phyloP scores from a whole-genome alignment of 768 basidiomycete species.

The Krasilnikovozyma curviuscula region DNA sequence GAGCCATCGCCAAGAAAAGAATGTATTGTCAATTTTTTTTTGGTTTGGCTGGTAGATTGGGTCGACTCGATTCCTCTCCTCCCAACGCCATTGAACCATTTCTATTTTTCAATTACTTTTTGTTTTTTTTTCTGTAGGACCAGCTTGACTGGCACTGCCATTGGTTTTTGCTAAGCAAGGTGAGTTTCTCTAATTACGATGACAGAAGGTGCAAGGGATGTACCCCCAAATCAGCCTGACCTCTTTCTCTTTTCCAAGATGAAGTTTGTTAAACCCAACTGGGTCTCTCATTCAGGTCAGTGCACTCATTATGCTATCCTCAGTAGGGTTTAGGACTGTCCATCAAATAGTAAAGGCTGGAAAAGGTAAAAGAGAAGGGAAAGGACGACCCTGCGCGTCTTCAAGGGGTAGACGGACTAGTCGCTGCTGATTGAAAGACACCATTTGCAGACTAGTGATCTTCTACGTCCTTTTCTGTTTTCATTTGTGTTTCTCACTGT shows the following conservation, averaged over 20 bases:
- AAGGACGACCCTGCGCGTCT: too few relatives aligned
- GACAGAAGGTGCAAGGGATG: neutral
- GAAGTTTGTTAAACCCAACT: constrained; percentile 23
- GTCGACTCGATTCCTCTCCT: too few relatives aligned
- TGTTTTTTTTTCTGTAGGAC: neutral
- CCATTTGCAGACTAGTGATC: too few relatives aligned
- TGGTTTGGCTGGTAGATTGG: too few relatives aligned
- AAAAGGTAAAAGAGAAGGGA: too few relatives aligned
- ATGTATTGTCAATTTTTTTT: too few relatives aligned
- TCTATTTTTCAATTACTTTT: constrained; percentile 12
- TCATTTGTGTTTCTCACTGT: neutral
- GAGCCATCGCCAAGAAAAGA: too few relatives aligned
- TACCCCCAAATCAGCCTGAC: neutral
- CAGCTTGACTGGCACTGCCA: neutral
- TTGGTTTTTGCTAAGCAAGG: neutral
- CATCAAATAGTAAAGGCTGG: too few relatives aligned
- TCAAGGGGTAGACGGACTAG: too few relatives aligned
- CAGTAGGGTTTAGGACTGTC: too few relatives aligned
- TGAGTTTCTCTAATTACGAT: neutral
- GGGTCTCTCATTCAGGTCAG: constrained; percentile 25
- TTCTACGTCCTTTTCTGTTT: neutral
- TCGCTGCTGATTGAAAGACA: too few relatives aligned
- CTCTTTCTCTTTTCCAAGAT: constrained; percentile 8
- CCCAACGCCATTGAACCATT: constrained; percentile 21
- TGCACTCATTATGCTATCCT: too few relatives aligned